Base-by-base conservation (phyloP, 2,329 filamentous ascomycete genomes). In the Penicillium sp. region DNA sequence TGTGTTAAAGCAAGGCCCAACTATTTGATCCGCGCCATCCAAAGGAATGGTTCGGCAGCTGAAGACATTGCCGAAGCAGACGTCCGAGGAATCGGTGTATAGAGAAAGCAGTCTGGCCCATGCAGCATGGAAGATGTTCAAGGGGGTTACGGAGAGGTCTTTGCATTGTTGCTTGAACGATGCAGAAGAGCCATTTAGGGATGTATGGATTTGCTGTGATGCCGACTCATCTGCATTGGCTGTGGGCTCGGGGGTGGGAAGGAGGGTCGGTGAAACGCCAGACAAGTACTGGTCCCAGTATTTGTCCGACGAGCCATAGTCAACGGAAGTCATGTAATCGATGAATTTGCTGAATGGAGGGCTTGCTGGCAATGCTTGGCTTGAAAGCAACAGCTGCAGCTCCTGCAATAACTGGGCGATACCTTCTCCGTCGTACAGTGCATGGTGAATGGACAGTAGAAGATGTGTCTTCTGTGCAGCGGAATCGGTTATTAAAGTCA, bases 1-100 rank as follows among this genome's bases (percentile, higher is more conserved):
- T 0, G 93, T 96, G 69, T 96, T 97, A 80, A 97, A 96, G 71
- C 91, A 96, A 0, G 93, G 93, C 0, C 90, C 91, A n/a, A 95
- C 84, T 6, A 96, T 82, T 4, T 81, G 79, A 38, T 93, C 86
- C 12, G 93, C 78, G 0, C 82, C 84, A 6, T 88, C 82, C 3
- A 93, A 72, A 0, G 84, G 76, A 10, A 90, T 70, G 0, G 86
- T 88, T 8, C 93, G 86, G 1, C 93, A 92, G 68, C 86, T 93
- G 56, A 93, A 83, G 2, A 97, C 88, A 66, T 91, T 94, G 0
- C 93, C 93, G 68, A 97, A 96, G 71, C 90, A 94, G 6, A 96
- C 67, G 67, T 96, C 92, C 0, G 77, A 71, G 6, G 78, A 77
- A 1, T 79, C 71, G 2, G 86, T 80, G 2, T 85, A 76, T 2